phyloP scores from a whole-genome alignment of 306 rosid genomes.

The Cicer pinnatifidum region DNA sequence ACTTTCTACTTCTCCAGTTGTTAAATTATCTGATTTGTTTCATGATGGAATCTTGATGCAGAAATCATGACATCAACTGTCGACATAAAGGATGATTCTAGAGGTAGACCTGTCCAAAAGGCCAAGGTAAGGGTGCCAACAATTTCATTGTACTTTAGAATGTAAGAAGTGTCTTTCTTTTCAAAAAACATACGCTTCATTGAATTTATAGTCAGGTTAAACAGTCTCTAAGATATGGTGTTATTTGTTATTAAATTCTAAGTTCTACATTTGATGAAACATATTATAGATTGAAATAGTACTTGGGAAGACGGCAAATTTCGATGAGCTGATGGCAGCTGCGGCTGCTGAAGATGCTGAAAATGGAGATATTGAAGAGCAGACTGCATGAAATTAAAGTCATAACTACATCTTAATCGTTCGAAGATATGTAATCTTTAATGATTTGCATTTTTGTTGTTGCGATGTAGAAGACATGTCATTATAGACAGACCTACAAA shows the following conservation, averaged over 20 bases:
- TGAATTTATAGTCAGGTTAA: conserved; percentile 21
- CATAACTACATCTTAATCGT: conserved; percentile 19
- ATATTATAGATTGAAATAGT: conserved; percentile 70
- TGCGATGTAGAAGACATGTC: conserved; percentile 34
- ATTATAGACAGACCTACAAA: conserved; percentile 27
- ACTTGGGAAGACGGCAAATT: conserved; percentile 75
- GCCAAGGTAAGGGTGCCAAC: conserved; percentile 66
- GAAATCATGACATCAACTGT: conserved; percentile 74
- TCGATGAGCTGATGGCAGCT: conserved; percentile 80
- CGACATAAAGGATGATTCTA: conserved; percentile 77
- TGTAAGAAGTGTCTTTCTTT: background rate
- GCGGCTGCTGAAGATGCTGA: conserved; percentile 62
- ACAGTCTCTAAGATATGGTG: background rate
- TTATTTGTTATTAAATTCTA: conserved; percentile 33
- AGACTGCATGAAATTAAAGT: conserved; percentile 43
- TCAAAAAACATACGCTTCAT: background rate
- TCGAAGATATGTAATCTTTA: conserved; percentile 43
- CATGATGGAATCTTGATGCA: conserved; percentile 41
- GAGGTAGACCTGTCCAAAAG: conserved; percentile 79
- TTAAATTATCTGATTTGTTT: conserved; percentile 16
- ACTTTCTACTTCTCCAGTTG: background rate
- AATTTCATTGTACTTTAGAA: background rate
- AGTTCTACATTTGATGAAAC: conserved; percentile 27
- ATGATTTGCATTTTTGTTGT: conserved; percentile 46
- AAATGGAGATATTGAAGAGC: conserved; percentile 65